These are phyloP conservation scores for Pontederia crassipes DNA, from an alignment of 176 grass and related monocot species.

Conservation along the genomic window DNA sequence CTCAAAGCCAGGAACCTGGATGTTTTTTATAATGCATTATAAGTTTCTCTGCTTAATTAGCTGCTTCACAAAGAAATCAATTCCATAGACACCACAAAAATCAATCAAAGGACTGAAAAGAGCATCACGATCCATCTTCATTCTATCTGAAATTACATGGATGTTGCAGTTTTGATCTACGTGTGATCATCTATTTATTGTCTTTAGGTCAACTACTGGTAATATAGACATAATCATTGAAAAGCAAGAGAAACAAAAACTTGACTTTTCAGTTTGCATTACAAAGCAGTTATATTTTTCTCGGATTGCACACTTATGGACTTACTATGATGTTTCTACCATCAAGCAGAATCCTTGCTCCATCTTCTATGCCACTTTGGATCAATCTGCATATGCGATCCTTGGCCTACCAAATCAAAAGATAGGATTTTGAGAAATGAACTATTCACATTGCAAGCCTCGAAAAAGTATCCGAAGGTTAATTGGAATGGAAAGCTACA, in stretches of 20 bases:
- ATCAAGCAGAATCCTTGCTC: slow-evolving; percentile 73
- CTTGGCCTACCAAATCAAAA: slow-evolving; percentile 52
- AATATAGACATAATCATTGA: too few species aligned
- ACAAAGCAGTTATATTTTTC: too few species aligned
- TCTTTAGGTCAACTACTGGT: too few species aligned
- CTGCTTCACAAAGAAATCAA: neutral
- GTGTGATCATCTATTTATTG: too few species aligned
- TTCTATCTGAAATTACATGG: too few species aligned
- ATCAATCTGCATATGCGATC: slow-evolving; percentile 91
- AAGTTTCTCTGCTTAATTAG: neutral
- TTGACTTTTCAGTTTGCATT: too few species aligned
- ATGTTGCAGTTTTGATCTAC: too few species aligned
- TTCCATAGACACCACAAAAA: neutral
- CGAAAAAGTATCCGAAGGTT: too few species aligned
- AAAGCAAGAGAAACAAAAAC: too few species aligned
- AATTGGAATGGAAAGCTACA: too few species aligned
- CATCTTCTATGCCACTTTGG: slow-evolving; percentile 66
- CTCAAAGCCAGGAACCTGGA: slow-evolving; percentile 64
- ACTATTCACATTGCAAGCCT: neutral
- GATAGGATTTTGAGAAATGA: neutral
- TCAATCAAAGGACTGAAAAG: too few species aligned
- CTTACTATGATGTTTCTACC: slow-evolving; percentile 72
- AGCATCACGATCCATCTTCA: too few species aligned
- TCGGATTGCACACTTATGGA: neutral
- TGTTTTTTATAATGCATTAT: neutral